Conservation (phyloP, 2,329 filamentous ascomycete species). For the Exserohilum rostratum region DNA sequence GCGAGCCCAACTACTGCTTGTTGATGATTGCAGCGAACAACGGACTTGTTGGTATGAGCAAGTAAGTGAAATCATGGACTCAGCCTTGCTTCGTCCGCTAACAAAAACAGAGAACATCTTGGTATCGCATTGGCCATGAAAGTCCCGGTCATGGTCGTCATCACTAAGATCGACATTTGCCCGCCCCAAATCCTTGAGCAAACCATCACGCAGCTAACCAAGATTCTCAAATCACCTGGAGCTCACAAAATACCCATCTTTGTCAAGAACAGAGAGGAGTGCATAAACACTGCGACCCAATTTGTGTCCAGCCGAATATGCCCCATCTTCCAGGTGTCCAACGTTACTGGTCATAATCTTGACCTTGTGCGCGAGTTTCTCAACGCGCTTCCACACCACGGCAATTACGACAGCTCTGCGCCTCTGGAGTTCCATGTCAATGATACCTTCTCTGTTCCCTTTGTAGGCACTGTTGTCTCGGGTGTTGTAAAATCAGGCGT, state of each 20-base stretch:
- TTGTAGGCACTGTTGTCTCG: constrained; percentile 93
- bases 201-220: constrained; percentile 87
- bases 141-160: constrained; percentile 95
- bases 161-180: constrained; percentile 98
- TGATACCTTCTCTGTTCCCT: constrained; percentile 97
- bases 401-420: constrained; percentile 82
- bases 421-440: constrained; percentile 96
- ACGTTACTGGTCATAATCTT: constrained; percentile 90
- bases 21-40: constrained; percentile 99
- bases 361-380: constrained; percentile 91
- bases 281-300: constrained; percentile 92
- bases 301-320: constrained; percentile 96
- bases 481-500: constrained; percentile 86
- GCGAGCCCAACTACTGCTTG: constrained; percentile 95
- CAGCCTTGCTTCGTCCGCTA: neutral
- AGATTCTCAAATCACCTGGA: constrained; percentile 91
- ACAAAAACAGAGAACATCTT: constrained; percentile 71
- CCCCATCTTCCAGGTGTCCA: constrained; percentile 96
- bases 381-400: constrained; percentile 93
- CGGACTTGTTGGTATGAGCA: constrained; percentile 95
- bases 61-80: constrained; percentile 47
- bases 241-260: constrained; percentile 96
- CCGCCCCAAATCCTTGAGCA: constrained; percentile 93
- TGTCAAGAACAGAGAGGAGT: constrained; percentile 88
- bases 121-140: constrained; percentile 94